phyloP scores from a whole-genome alignment of 225 moss, liverwort and hornwort species.

The Marchantia polymorpha region DNA sequence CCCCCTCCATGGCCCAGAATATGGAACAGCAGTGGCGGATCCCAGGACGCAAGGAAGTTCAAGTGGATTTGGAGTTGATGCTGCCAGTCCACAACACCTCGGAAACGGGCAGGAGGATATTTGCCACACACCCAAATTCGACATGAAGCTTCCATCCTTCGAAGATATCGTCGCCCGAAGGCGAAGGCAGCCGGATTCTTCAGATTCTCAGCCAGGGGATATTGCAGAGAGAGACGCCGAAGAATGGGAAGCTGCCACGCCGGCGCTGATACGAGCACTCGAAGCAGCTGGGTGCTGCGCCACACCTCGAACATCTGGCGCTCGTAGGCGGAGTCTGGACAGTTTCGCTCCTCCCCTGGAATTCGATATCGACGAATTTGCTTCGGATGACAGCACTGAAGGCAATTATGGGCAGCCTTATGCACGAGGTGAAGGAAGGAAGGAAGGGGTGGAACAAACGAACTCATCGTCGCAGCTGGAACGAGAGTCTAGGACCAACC shows the following conservation, averaged over 20 bases:
- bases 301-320: background rate
- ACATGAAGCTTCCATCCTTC: constrained; percentile 3
- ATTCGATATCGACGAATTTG: background rate
- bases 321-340: background rate
- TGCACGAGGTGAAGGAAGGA: background rate
- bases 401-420: background rate
- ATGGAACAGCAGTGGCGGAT: background rate
- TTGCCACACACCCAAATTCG: background rate
- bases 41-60: background rate
- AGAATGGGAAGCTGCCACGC: background rate
- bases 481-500: background rate
- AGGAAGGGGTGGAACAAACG: no score
- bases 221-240: no score
- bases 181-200: background rate
- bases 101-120: background rate
- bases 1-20: background rate
- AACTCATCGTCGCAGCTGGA: background rate
- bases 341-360: background rate
- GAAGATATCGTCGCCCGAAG: constrained; percentile 10
- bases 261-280: background rate
- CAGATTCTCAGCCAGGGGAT: background rate
- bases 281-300: background rate
- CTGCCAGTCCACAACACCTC: no score
- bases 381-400: background rate
- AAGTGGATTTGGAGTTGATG: background rate